Conservation (phyloP, 2,329 filamentous ascomycete species). For the Colletotrichum tofieldiae region DNA sequence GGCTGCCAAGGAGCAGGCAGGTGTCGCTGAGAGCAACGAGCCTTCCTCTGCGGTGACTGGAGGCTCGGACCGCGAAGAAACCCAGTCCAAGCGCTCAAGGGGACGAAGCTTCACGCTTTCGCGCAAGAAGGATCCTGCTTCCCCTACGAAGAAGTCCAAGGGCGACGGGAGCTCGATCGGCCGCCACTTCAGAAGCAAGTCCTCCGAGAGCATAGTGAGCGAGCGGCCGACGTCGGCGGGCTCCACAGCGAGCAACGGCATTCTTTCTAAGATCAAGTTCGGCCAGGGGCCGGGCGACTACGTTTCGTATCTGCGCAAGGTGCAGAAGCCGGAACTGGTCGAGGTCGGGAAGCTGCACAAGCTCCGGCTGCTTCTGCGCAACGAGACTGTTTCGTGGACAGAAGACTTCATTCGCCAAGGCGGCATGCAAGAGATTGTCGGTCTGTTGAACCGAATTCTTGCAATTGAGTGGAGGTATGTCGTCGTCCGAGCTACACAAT, state of each 20-base stretch:
- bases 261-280: slow-evolving; percentile 80
- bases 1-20: slow-evolving; percentile 63
- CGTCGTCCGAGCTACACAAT: slow-evolving; percentile 52
- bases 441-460: slow-evolving; percentile 90
- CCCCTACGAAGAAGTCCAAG: slow-evolving; percentile 81
- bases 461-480: slow-evolving; percentile 94
- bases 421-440: slow-evolving; percentile 93
- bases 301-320: slow-evolving; percentile 86
- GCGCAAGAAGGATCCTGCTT: slow-evolving; percentile 70
- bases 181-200: slow-evolving; percentile 80
- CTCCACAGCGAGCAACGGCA: slow-evolving; percentile 69
- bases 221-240: slow-evolving; percentile 69
- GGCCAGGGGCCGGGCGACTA: slow-evolving; percentile 86
- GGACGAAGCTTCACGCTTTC: slow-evolving; percentile 86
- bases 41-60: slow-evolving; percentile 51
- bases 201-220: slow-evolving; percentile 77
- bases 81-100: slow-evolving; percentile 72
- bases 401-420: slow-evolving; percentile 91
- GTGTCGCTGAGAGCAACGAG: slow-evolving; percentile 61
- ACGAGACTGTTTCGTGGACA: slow-evolving; percentile 97
- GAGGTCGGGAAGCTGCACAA: slow-evolving; percentile 98
- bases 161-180: slow-evolving; percentile 71
- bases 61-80: slow-evolving; percentile 57
- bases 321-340: slow-evolving; percentile 84
- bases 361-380: slow-evolving; percentile 87